A percentile compares a stretch with the other conserved stretches of the same genome.
phyloP scores from a whole-genome alignment of 208 protist species.

The Leishmania aethiopica region DNA sequence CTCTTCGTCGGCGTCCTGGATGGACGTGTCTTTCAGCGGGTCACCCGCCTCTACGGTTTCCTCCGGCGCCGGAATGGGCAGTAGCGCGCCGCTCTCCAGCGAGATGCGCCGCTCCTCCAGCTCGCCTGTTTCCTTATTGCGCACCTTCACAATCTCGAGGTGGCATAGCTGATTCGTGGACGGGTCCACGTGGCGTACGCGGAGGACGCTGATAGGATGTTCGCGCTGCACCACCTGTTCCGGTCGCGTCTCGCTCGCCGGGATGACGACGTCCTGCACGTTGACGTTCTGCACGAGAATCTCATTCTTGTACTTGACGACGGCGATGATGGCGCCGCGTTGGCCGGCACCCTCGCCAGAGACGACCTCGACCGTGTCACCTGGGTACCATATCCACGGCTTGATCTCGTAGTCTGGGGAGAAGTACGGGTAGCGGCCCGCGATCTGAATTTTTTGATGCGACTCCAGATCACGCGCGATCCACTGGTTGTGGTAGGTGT shows the following conservation, averaged over 20 bases:
- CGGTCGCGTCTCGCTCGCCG: slow-evolving; percentile 78
- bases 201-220: slow-evolving; percentile 77
- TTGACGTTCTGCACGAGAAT: slow-evolving; percentile 91
- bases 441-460: slow-evolving; percentile 65
- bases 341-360: slow-evolving; percentile 74
- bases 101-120: slow-evolving; percentile 81
- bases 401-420: slow-evolving; percentile 58
- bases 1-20: slow-evolving; percentile 79
- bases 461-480: slow-evolving; percentile 71
- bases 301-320: slow-evolving; percentile 92
- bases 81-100: slow-evolving; percentile 70
- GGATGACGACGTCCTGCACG: slow-evolving; percentile 88
- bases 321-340: slow-evolving; percentile 84
- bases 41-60: slow-evolving; percentile 66
- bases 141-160: slow-evolving; percentile 80
- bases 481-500: slow-evolving; percentile 94
- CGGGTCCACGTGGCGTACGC: slow-evolving; percentile 82
- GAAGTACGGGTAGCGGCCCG: slow-evolving; percentile 67
- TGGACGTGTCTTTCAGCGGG: slow-evolving; percentile 83
- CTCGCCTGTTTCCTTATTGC: slow-evolving; percentile 72
- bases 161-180: slow-evolving; percentile 76
- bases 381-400: slow-evolving; percentile 89
- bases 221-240: slow-evolving; percentile 89
- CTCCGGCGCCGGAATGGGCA: slow-evolving; percentile 72
- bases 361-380: slow-evolving; percentile 84